These are phyloP conservation scores for Candida sonorensis DNA, from an alignment of 805 yeast species.

Conservation along the genomic window DNA sequence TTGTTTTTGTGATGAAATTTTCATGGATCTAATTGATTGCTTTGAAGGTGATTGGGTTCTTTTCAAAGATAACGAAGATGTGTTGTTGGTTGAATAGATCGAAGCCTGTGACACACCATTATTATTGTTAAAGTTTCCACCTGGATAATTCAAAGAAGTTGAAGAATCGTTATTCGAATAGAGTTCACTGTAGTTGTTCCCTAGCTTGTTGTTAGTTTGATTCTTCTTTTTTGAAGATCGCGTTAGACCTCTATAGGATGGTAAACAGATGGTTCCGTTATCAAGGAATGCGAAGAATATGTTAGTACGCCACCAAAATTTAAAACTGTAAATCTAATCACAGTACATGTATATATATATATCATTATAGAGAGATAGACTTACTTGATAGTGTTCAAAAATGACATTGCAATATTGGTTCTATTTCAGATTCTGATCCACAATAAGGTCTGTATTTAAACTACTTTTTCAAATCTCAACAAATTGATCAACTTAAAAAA, in stretches of 20 bases:
- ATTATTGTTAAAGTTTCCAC: too few relatives aligned
- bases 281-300: too few relatives aligned
- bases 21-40: slow-evolving; percentile 33
- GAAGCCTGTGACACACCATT: slow-evolving; percentile 9
- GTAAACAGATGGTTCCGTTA: neutral
- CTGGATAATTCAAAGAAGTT: slow-evolving; percentile 9
- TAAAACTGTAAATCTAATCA: too few relatives aligned
- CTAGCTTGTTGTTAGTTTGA: slow-evolving; percentile 18
- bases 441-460: too few relatives aligned
- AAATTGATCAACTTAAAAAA: too few relatives aligned
- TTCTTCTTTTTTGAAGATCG: slow-evolving; percentile 33
- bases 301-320: too few relatives aligned
- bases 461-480: too few relatives aligned
- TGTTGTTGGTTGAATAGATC: slow-evolving; percentile 33
- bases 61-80: slow-evolving; percentile 41
- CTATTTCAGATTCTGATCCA: neutral
- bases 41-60: slow-evolving; percentile 40
- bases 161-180: slow-evolving; percentile 19
- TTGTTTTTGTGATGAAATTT: slow-evolving; percentile 11
- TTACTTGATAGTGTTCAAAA: slow-evolving; percentile 32
- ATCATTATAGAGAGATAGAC: slow-evolving; percentile 7
- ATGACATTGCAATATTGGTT: slow-evolving; percentile 25
- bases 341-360: too few relatives aligned
- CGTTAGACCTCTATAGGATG: slow-evolving; percentile 45
- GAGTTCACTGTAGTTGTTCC: slow-evolving; percentile 19